Conservation (phyloP, 257 asterid species). For the Scutellaria minor region DNA sequence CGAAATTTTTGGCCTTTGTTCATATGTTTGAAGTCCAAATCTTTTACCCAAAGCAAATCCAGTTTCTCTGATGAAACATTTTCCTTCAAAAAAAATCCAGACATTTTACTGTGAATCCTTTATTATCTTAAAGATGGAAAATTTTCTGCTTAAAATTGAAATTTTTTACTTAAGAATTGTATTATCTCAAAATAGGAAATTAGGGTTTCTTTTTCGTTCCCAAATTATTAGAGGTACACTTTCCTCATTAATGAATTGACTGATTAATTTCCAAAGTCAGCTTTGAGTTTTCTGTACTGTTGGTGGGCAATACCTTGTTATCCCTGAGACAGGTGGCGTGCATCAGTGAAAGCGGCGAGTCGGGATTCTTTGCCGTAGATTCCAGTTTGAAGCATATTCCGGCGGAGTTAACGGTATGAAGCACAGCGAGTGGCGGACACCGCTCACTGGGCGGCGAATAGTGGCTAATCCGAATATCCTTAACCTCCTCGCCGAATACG, state of each 20-base stretch:
- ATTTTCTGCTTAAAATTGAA: not conserved
- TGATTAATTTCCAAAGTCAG: slow-evolving; percentile 30
- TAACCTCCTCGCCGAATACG: slow-evolving; percentile 53
- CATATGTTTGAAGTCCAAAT: slow-evolving; percentile 11
- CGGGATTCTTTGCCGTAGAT: slow-evolving; percentile 56
- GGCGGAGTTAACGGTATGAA: slow-evolving; percentile 59
- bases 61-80: slow-evolving; percentile 7
- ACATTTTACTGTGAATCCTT: not conserved
- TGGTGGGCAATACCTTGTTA: slow-evolving; percentile 82
- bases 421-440: slow-evolving; percentile 92
- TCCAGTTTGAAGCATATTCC: slow-evolving; percentile 90
- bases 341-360: slow-evolving; percentile 76
- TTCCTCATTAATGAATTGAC: slow-evolving; percentile 20
- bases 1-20: slow-evolving; percentile 5
- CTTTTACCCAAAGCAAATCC: slow-evolving; percentile 6
- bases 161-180: not conserved
- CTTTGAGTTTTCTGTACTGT: slow-evolving; percentile 36
- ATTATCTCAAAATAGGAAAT: slow-evolving; percentile 5
- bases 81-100: not conserved
- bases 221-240: slow-evolving; percentile 23
- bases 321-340: slow-evolving; percentile 93
- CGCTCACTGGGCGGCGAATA: slow-evolving; percentile 88
- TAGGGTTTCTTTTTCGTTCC: slow-evolving; percentile 30
- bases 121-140: not conserved
- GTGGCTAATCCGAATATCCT: slow-evolving; percentile 74